Conservation (phyloP, 1,284 basidiomycete genomes). For the Trichosporon asahii region DNA sequence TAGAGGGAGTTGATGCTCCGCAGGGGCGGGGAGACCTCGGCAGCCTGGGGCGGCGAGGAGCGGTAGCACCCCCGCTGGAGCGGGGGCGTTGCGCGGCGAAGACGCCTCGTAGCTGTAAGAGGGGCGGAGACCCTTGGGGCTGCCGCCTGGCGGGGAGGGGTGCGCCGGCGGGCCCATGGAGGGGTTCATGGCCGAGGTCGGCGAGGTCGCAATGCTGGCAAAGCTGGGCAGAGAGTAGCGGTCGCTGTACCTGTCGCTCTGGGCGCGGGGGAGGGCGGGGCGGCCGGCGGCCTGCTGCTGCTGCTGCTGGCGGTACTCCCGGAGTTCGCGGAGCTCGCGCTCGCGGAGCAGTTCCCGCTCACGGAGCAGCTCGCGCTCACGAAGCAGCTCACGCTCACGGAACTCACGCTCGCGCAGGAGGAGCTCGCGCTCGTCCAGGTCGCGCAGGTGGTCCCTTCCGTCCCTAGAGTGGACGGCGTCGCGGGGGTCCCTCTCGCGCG, state of each 20-base stretch:
- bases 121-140: constrained; percentile 15
- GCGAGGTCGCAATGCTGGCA: constrained; percentile 14
- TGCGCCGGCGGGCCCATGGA: constrained; percentile 9
- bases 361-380: constrained; percentile 14
- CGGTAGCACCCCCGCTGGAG: constrained; percentile 11
- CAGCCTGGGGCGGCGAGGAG: neutral
- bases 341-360: constrained; percentile 19
- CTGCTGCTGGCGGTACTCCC: constrained; percentile 13
- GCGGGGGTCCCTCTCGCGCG: constrained; percentile 20
- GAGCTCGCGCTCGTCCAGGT: constrained; percentile 13
- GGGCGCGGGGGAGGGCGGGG: constrained; percentile 17
- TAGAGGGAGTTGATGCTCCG: constrained; percentile 11
- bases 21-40: constrained; percentile 13
- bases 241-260: constrained; percentile 21
- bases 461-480: neutral
- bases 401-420: constrained; percentile 10
- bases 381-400: constrained; percentile 2
- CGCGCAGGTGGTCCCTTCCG: constrained; percentile 7
- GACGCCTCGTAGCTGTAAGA: constrained; percentile 19
- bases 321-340: constrained; percentile 13
- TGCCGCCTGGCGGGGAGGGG: neutral
- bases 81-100: constrained; percentile 2
- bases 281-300: neutral
- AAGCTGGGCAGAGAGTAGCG: constrained; percentile 20
- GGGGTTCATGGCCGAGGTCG: constrained; percentile 17